Percentiles rank a stretch among this genome's conserved stretches.
Evolutionary conservation across 352 stramenopile species (phyloP).

Genomic region (Blastocystis sp.): DNA sequence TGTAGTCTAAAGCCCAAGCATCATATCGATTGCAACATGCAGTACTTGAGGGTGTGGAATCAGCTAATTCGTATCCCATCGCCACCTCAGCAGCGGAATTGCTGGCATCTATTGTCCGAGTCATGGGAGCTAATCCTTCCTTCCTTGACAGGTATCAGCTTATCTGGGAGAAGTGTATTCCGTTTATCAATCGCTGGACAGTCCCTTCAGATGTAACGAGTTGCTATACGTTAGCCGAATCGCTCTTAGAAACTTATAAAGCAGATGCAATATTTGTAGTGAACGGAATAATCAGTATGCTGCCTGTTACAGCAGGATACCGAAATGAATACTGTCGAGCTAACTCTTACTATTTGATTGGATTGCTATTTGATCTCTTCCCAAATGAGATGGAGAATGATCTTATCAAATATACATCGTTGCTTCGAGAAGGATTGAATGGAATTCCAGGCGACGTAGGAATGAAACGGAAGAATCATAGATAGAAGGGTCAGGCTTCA

Average conservation of each 20-base stretch:
- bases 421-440: constrained; percentile 10
- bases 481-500: constrained; percentile 5
- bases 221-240: constrained; percentile 7
- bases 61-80: constrained; percentile 26
- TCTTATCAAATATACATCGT: neutral
- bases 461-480: neutral
- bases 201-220: neutral
- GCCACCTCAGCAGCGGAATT: neutral
- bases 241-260: constrained; percentile 9
- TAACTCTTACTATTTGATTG: constrained; percentile 40
- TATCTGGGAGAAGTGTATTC: neutral
- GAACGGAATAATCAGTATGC: neutral
- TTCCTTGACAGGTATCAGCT: neutral
- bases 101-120: neutral
- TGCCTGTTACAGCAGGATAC: neutral
- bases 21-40: neutral
- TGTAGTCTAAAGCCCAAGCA: neutral
- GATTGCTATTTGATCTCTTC: constrained; percentile 1
- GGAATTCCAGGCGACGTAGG: neutral
- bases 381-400: neutral
- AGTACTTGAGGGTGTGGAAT: neutral
- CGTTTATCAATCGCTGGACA: neutral
- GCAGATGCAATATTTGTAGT: constrained; percentile 17
- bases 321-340: constrained; percentile 22
- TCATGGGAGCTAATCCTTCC: constrained; percentile 18